phyloP scores from a whole-genome alignment of 2,329 filamentous ascomycete species.

The Colletotrichum karsti region DNA sequence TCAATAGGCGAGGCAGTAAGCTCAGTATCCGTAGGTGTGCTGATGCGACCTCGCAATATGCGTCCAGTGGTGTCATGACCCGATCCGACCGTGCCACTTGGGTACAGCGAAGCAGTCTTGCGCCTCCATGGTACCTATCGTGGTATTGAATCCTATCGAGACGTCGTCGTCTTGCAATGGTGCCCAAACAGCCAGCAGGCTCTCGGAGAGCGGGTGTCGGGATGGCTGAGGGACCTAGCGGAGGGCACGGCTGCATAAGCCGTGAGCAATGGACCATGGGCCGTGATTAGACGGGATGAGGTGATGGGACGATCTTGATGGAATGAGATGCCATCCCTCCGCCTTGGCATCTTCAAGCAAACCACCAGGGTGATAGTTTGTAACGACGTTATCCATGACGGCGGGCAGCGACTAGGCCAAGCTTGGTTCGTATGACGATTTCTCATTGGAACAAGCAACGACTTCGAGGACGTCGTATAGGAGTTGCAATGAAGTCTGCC shows the following conservation, averaged over 20 bases:
- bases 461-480: background rate
- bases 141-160: too few relatives aligned
- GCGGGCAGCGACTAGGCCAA: background rate
- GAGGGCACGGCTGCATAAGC: background rate
- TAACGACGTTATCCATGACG: background rate
- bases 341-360: constrained; percentile 3
- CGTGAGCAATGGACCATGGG: background rate
- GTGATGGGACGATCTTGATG: constrained; percentile 2
- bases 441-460: background rate
- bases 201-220: too few relatives aligned
- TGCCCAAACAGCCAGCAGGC: too few relatives aligned
- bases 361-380: background rate
- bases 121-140: too few relatives aligned
- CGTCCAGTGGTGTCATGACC: too few relatives aligned
- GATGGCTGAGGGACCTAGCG: too few relatives aligned
- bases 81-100: too few relatives aligned
- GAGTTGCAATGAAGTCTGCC: too few relatives aligned
- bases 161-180: too few relatives aligned
- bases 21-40: background rate
- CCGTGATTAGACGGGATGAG: background rate
- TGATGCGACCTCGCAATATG: background rate
- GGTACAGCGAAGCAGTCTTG: too few relatives aligned
- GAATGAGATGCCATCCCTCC: background rate
- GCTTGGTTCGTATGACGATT: background rate
- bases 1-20: background rate